phyloP scores from a whole-genome alignment of 352 stramenopile species.

The Globisporangium cylindrosporum region DNA sequence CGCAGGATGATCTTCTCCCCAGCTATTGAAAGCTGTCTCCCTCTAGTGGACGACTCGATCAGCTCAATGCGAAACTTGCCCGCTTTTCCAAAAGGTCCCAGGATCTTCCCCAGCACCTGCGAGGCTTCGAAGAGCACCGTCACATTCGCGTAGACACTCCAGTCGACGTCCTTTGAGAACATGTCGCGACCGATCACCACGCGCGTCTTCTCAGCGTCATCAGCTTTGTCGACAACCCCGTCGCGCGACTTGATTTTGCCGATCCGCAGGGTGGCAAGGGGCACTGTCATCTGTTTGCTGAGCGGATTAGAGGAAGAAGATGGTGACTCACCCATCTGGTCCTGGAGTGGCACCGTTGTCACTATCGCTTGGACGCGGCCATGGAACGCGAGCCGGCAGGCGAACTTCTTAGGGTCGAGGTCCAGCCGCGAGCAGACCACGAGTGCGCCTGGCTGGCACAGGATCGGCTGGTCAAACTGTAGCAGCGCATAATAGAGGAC shows the following conservation, averaged over 20 bases:
- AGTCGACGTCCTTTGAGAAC: slow-evolving; percentile 76
- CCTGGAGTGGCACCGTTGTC: slow-evolving; percentile 6
- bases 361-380: slow-evolving; percentile 47
- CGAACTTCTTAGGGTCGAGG: slow-evolving; percentile 51
- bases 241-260: slow-evolving; percentile 59
- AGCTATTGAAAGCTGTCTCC: slow-evolving; percentile 13
- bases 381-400: slow-evolving; percentile 76
- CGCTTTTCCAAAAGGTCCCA: slow-evolving; percentile 78
- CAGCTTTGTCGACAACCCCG: slow-evolving; percentile 60
- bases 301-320: not conserved
- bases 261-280: slow-evolving; percentile 39
- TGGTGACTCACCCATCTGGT: not conserved
- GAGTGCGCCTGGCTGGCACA: slow-evolving; percentile 46
- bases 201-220: not conserved
- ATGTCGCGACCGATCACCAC: slow-evolving; percentile 70
- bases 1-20: slow-evolving; percentile 56
- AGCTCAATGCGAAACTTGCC: slow-evolving; percentile 71
- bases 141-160: slow-evolving; percentile 50
- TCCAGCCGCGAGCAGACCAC: slow-evolving; percentile 79
- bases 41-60: not conserved
- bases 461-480: slow-evolving; percentile 63
- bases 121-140: slow-evolving; percentile 48
- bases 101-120: slow-evolving; percentile 40
- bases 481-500: slow-evolving; percentile 41
- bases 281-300: slow-evolving; percentile 14